These are phyloP conservation scores for Sphaerobolus stellatus DNA, from an alignment of 1,284 basidiomycete species.

Conservation along the genomic window DNA sequence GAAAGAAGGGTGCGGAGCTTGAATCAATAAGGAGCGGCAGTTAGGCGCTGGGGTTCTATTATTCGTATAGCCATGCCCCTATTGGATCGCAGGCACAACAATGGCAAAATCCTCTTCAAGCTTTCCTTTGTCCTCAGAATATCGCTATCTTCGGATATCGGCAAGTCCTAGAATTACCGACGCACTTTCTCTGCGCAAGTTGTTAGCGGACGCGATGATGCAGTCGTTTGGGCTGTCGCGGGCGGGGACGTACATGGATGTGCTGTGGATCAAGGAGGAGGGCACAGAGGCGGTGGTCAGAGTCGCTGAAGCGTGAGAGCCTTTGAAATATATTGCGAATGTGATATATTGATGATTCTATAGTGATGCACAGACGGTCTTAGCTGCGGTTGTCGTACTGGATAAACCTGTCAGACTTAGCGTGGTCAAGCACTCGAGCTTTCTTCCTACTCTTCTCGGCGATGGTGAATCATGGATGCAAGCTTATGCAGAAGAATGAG, in stretches of 20 bases:
- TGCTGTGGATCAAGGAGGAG: slow-evolving; percentile 37
- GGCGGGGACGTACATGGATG: slow-evolving; percentile 42
- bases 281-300: slow-evolving; percentile 39
- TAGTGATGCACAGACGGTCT: slow-evolving; percentile 40
- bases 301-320: slow-evolving; percentile 29
- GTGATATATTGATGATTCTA: not conserved
- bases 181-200: slow-evolving; percentile 39
- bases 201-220: slow-evolving; percentile 42
- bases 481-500: not conserved
- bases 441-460: slow-evolving; percentile 40
- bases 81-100: not conserved
- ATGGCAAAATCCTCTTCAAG: not conserved
- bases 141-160: slow-evolving; percentile 42
- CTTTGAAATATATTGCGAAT: not conserved
- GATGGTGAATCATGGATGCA: slow-evolving; percentile 7
- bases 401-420: slow-evolving; percentile 32
- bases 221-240: slow-evolving; percentile 43
- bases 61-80: not conserved
- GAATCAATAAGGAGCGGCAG: slow-evolving; percentile 2
- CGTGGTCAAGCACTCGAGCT: slow-evolving; percentile 39
- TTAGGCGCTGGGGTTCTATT: not conserved
- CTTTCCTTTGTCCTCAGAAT: not conserved
- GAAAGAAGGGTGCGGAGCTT: not conserved
- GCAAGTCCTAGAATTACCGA: slow-evolving; percentile 36
- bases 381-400: slow-evolving; percentile 38